These are phyloP conservation scores for Rhododendron mucronatum DNA, from an alignment of 148 eudicot species.

Conservation along the genomic window DNA sequence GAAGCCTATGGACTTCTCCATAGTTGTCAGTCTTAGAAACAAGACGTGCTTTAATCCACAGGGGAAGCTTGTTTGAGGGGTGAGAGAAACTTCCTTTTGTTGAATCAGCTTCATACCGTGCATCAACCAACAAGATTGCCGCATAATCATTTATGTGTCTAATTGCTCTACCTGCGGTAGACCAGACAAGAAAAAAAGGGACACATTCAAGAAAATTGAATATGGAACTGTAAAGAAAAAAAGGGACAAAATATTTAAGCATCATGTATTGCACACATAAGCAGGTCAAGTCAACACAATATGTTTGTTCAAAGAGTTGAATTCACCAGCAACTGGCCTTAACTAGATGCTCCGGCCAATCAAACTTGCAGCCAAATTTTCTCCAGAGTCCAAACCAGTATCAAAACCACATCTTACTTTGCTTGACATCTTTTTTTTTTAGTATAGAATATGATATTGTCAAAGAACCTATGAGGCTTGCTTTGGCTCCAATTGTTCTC, in stretches of 20 bases:
- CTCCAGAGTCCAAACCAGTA: neutral
- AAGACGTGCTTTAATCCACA: constrained; percentile 71
- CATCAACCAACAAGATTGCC: constrained; percentile 81
- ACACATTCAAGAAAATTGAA: neutral
- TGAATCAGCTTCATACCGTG: constrained; percentile 66
- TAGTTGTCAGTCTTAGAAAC: constrained; percentile 46
- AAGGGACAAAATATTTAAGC: neutral
- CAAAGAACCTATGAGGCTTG: neutral
- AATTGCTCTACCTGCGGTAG: constrained; percentile 70
- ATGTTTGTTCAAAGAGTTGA: neutral
- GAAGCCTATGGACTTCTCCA: constrained; percentile 71
- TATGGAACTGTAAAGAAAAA: neutral
- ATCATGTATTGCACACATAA: neutral
- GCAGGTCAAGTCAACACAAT: constrained; percentile 1
- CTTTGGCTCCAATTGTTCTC: neutral
- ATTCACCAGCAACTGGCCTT: neutral
- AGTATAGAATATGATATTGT: neutral
- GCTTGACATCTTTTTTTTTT: neutral
- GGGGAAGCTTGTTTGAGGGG: constrained; percentile 73
- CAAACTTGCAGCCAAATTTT: neutral
- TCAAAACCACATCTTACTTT: constrained; percentile 1
- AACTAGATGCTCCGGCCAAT: neutral
- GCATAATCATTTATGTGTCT: constrained; percentile 89
- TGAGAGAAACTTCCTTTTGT: constrained; percentile 51
- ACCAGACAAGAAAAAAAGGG: constrained; percentile 3